Percentiles rank a stretch among this genome's conserved stretches.
Evolutionary conservation across 1,139 yeast species (phyloP).

Genomic region (Williopsis jadinii): DNA sequence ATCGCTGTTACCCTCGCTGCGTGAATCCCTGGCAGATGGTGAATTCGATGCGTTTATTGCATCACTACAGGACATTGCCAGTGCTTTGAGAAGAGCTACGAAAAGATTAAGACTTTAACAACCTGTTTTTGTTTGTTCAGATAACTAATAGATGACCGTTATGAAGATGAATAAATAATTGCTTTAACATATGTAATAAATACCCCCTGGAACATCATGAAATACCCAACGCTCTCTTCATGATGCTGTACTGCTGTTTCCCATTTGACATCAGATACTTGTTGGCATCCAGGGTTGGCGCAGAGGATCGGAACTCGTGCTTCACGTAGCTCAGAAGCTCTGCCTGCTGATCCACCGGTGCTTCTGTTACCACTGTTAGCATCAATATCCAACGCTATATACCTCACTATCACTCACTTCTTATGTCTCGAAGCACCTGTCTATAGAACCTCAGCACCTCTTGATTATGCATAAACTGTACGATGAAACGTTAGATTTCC

Average conservation of each 20-base stretch:
- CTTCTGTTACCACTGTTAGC: constrained; percentile 1
- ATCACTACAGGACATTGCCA: background rate
- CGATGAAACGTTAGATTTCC: background rate
- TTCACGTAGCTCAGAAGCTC: constrained; percentile 5
- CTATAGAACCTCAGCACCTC: constrained; percentile 10
- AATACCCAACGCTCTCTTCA: constrained; percentile 1
- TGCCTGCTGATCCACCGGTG: constrained; percentile 3
- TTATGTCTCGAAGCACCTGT: constrained; percentile 8
- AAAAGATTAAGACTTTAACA: background rate
- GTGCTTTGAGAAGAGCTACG: background rate
- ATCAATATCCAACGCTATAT: too few species aligned
- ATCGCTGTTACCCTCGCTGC: background rate
- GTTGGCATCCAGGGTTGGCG: constrained; percentile 7
- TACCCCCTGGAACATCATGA: constrained; percentile 10
- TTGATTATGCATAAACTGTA: constrained; percentile 11
- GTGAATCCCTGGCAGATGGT: background rate
- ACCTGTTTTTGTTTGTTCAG: background rate
- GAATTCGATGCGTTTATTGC: background rate
- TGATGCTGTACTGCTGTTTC: constrained; percentile 1
- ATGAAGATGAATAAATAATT: background rate
- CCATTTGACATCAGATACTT: constrained; percentile 11
- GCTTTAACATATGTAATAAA: background rate
- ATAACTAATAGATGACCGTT: background rate
- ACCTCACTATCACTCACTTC: constrained; percentile 5
- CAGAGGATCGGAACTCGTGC: constrained; percentile 6